These are phyloP conservation scores for Phytophthora chlamydospora DNA, from an alignment of 352 stramenopile genomes.

Conservation along the genomic window DNA sequence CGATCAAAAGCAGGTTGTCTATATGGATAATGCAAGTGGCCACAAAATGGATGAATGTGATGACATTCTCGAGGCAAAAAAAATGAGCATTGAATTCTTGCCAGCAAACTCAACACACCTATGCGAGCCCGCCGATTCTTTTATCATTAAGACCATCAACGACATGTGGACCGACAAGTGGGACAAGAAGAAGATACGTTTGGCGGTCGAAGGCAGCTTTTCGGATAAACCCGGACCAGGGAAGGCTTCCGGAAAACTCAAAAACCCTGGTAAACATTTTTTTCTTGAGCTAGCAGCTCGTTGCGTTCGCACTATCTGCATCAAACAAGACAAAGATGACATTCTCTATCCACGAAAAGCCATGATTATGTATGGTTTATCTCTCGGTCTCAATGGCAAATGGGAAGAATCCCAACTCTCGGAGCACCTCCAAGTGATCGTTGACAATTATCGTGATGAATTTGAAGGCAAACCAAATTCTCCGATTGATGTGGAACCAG, in stretches of 20 bases:
- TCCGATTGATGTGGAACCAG: no score
- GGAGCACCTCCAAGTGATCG: background rate
- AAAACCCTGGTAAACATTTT: background rate
- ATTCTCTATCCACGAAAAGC: background rate
- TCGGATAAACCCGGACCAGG: background rate
- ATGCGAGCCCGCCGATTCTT: background rate
- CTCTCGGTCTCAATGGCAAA: background rate
- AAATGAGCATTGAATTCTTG: background rate
- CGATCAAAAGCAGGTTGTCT: background rate
- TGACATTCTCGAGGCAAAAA: background rate
- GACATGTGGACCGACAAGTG: background rate
- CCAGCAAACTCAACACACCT: background rate
- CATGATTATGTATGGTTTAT: background rate
- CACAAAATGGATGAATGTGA: background rate
- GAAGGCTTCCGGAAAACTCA: background rate
- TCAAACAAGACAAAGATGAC: background rate
- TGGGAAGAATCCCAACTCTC: conserved; percentile 1
- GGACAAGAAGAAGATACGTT: background rate
- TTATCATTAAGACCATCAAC: background rate
- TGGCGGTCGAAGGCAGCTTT: background rate
- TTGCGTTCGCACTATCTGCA: background rate
- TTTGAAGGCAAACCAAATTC: background rate
- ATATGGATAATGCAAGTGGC: background rate
- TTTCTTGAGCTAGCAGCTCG: background rate
- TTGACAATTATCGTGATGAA: background rate